phyloP scores from a whole-genome alignment of 805 yeast genomes.

The Kodamaea neixiangensis region DNA sequence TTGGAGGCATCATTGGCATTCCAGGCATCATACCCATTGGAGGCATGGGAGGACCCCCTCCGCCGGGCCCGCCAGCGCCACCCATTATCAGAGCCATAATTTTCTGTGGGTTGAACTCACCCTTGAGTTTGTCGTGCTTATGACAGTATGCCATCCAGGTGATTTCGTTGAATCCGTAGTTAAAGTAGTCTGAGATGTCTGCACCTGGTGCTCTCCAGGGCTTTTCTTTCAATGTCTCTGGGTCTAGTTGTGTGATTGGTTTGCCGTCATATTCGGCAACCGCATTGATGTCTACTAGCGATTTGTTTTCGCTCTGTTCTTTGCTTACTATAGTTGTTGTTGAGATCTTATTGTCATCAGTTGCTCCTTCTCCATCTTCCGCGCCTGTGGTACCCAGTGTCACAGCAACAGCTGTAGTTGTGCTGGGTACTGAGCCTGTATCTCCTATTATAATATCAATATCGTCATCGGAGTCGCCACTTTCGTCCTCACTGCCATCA shows the following conservation, averaged over 20 bases:
- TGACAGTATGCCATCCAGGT: constrained; percentile 93
- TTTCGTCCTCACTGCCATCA: constrained; percentile 31
- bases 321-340: constrained; percentile 40
- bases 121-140: constrained; percentile 79
- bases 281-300: constrained; percentile 63
- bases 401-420: constrained; percentile 28
- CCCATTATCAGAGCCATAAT: constrained; percentile 63
- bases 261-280: constrained; percentile 76
- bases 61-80: constrained; percentile 25
- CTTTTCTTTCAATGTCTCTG: constrained; percentile 83
- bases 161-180: constrained; percentile 93
- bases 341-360: constrained; percentile 23
- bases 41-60: constrained; percentile 20
- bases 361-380: constrained; percentile 22
- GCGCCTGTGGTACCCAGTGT: constrained; percentile 12
- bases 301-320: constrained; percentile 36
- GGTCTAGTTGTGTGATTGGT: constrained; percentile 77
- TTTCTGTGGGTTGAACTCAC: constrained; percentile 81
- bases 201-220: constrained; percentile 99
- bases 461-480: constrained; percentile 58
- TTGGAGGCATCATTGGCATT: constrained; percentile 26
- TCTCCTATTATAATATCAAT: constrained; percentile 78
- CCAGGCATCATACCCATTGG: constrained; percentile 17
- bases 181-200: constrained; percentile 90
- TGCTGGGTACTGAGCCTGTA: constrained; percentile 20